Evolutionary conservation across 768 basidiomycete species (phyloP).

Genomic region (Termitomyces sp.): DNA sequence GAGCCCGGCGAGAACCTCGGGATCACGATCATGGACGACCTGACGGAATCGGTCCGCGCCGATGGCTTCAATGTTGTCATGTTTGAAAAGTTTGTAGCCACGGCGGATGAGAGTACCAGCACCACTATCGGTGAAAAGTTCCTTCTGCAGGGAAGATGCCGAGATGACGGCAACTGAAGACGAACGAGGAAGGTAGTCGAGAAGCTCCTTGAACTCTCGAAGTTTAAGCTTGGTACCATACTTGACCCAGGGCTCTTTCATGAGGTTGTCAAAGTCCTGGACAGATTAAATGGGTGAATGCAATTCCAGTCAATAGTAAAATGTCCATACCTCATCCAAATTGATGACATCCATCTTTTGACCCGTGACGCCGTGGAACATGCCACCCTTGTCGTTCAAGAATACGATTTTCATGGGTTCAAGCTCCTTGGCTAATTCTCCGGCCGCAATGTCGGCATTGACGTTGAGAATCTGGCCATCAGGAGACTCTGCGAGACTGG

Average conservation of each 20-base stretch:
- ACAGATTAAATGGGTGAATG: background rate
- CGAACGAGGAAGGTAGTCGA: conserved; percentile 95
- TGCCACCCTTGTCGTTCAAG: conserved; percentile 95
- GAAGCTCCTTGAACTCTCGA: conserved; percentile 97
- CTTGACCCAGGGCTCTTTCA: conserved; percentile 99
- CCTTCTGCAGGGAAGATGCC: conserved; percentile 87
- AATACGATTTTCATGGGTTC: conserved; percentile 99
- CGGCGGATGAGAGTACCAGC: conserved; percentile 97
- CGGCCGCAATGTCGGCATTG: conserved; percentile 97
- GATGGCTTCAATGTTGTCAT: conserved; percentile 71
- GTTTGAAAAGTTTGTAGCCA: conserved; percentile 96
- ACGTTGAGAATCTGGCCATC: conserved; percentile 99
- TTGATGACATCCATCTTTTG: conserved; percentile 97
- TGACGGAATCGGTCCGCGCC: conserved; percentile 94
- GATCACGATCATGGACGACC: conserved; percentile 92
- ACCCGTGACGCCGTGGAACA: conserved; percentile 96
- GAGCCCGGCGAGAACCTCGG: conserved; percentile 77
- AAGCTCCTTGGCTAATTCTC: conserved; percentile 94
- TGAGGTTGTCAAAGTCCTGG: conserved; percentile 90
- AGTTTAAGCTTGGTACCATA: conserved; percentile 98
- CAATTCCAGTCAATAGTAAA: background rate
- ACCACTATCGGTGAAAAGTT: conserved; percentile 97
- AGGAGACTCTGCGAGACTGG: conserved; percentile 87
- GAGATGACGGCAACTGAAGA: conserved; percentile 99
- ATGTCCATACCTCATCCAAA: conserved; percentile 74